Percentiles rank a stretch among this genome's conserved stretches.
These are phyloP conservation scores for Verticillium nubilum DNA, from an alignment of 2,329 filamentous ascomycete species.

Conservation along the genomic window DNA sequence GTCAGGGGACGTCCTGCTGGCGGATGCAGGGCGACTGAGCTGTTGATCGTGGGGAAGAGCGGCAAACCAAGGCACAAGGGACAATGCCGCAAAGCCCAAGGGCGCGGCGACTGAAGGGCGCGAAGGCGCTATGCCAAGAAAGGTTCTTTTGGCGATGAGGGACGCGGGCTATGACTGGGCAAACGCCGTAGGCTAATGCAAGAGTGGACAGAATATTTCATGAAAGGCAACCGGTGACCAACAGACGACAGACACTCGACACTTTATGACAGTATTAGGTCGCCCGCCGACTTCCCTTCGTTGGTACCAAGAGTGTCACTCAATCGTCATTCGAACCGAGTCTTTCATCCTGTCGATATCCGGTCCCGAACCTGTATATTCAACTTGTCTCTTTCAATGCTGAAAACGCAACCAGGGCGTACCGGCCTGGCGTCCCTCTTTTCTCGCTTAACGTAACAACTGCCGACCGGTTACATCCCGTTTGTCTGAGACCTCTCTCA, in stretches of 20 bases:
- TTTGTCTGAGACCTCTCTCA: constrained; percentile 2
- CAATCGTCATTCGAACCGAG: background rate
- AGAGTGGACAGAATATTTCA: background rate
- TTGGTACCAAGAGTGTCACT: background rate
- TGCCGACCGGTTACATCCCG: constrained; percentile 1
- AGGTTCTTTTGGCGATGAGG: background rate
- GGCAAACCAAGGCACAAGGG: background rate
- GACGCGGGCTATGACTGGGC: background rate
- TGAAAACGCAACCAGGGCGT: background rate
- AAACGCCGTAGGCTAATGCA: background rate
- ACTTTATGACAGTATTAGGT: background rate
- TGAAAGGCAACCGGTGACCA: background rate
- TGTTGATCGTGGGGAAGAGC: background rate
- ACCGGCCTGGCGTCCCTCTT: background rate
- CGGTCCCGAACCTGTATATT: background rate
- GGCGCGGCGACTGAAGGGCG: background rate
- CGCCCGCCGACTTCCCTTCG: background rate
- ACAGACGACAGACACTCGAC: background rate
- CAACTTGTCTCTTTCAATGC: background rate
- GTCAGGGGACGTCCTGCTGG: background rate
- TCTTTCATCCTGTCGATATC: background rate
- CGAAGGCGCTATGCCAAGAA: background rate
- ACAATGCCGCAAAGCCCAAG: background rate
- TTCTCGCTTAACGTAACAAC: constrained; percentile 3
- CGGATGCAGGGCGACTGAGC: background rate